Percentiles rank a stretch among this genome's conserved stretches.
Conservation (phyloP, 176 grass and related monocot species). For the Ananas comosus region DNA sequence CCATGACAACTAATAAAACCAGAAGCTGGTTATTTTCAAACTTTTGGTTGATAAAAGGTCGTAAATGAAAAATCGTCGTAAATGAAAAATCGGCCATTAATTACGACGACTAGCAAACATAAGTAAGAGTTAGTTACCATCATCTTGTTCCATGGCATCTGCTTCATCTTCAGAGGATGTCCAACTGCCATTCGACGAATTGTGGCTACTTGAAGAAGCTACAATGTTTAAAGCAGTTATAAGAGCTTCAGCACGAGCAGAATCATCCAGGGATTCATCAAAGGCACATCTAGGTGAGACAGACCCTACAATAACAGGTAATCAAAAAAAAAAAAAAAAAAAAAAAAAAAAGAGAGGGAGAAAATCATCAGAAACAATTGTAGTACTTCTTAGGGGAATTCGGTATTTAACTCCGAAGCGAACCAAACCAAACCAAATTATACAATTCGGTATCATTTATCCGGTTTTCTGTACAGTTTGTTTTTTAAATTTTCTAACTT, state of each 20-base stretch:
- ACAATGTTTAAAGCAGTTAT: conserved; percentile 70
- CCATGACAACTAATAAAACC: too few relatives aligned
- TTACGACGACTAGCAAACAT: not conserved
- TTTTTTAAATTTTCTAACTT: too few relatives aligned
- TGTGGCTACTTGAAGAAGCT: conserved; percentile 55
- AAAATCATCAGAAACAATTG: not conserved
- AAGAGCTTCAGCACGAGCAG: conserved; percentile 65
- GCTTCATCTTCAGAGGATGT: conserved; percentile 75
- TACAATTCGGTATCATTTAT: too few relatives aligned
- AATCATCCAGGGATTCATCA: conserved; percentile 82
- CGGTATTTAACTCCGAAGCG: too few relatives aligned
- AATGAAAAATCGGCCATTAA: not conserved
- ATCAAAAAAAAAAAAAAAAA: not conserved
- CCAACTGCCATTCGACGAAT: conserved; percentile 52
- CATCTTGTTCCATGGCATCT: conserved; percentile 56
- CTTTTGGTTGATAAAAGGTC: too few relatives aligned
- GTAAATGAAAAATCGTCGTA: not conserved
- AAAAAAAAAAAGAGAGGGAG: not conserved
- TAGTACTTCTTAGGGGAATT: too few relatives aligned
- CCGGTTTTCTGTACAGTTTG: too few relatives aligned
- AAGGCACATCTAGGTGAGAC: conserved; percentile 52
- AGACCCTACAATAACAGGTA: conserved; percentile 15
- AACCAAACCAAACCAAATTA: too few relatives aligned
- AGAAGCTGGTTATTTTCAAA: too few relatives aligned
- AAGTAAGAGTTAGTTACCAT: conserved; percentile 34